Base-by-base conservation (phyloP, 2,329 filamentous ascomycete species). In the Allantophomopsis cytisporea region DNA sequence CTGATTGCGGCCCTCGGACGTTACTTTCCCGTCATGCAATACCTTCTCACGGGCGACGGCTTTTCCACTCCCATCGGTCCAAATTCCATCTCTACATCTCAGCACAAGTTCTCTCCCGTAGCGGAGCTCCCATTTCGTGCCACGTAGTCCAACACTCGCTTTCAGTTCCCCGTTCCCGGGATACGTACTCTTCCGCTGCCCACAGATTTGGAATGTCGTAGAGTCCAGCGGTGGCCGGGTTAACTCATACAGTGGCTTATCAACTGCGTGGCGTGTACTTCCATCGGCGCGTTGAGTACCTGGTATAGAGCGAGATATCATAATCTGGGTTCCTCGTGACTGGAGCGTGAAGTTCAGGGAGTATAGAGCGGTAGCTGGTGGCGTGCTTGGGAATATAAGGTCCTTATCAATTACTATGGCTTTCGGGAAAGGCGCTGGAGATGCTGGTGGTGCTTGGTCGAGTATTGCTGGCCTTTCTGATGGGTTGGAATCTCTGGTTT, bases 191-290 rank as follows among this genome's bases (percentile, higher is more conserved):
- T 41, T 35, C 31, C 43, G 14, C 33, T 41, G 34, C 3, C 43
- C 43, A 7, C 40, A 21, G 10, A 45, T 41, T 14, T 45, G 23
- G 23, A 42, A 42, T n/a, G 28, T 28, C 2, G 30, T 13, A 7
- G 23, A 7, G 10, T 34, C 34, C 7, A 45, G 21, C 8, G 43
- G 43, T n/a, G 35, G 35, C 2, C 40, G 38, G 7, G 35, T 34
- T 28, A 43, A 38, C 2, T 36, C 34, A 31, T 43, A 43, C 3
- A 45, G 38, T n/a, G 43, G 39, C 30, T 43, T 45, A n/a, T 45
- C 43, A 21, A 35, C 17, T 18, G 35, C 37, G n/a, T 39, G 43
- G 7, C 36, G 17, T 6, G 2, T 12, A 14, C n/a, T 37, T 23
- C 38, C 40, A 18, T 35, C 33, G 4, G 28, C 8, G 5, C 43